Conservation (phyloP, 106 monocot genomes). For the Platanthera zijinensis region DNA sequence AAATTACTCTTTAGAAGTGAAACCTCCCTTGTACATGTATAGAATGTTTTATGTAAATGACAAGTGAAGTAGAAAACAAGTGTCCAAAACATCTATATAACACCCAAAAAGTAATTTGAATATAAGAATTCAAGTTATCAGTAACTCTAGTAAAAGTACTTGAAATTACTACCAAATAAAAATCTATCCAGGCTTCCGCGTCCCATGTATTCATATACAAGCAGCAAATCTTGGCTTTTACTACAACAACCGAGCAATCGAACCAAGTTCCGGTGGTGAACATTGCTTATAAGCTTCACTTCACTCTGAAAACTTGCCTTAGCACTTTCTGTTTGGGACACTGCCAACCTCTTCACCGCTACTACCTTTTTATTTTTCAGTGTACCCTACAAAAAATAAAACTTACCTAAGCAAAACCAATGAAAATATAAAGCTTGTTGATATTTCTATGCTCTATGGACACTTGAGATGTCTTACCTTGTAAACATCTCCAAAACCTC, state of each 20-base stretch:
- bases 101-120: background rate
- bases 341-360: constrained; percentile 54
- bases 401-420: background rate
- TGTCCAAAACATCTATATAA: background rate
- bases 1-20: too few species aligned
- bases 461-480: constrained; percentile 20
- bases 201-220: constrained; percentile 76
- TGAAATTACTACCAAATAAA: constrained; percentile 44
- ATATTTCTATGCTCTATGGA: background rate
- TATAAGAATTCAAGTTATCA: background rate
- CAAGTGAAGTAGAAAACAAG: background rate
- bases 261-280: constrained; percentile 60
- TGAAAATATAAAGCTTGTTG: background rate
- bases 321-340: constrained; percentile 27
- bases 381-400: constrained; percentile 29
- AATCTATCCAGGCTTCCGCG: constrained; percentile 63
- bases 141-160: background rate
- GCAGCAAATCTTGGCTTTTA: constrained; percentile 45
- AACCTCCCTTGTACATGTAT: too few species aligned
- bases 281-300: constrained; percentile 77
- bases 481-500: constrained; percentile 77
- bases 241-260: constrained; percentile 62
- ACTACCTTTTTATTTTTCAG: constrained; percentile 53
- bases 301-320: constrained; percentile 49
- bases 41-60: too few species aligned